Base-by-base conservation (phyloP, 352 stramenopile species). In the Blastocystis sp. region DNA sequence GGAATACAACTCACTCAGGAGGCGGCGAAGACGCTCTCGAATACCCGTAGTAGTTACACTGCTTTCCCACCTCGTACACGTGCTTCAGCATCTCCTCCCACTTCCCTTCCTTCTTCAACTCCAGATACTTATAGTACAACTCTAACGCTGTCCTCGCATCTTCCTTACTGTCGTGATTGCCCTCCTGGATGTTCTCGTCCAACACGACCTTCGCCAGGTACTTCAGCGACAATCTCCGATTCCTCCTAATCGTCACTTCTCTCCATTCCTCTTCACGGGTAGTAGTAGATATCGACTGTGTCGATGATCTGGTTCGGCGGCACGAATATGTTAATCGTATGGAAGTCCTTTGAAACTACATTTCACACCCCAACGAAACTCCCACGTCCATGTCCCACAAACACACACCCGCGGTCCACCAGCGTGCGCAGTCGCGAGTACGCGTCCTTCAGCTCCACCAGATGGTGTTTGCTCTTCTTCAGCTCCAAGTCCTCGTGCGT, bases 151-250 rank as follows among this genome's bases (percentile, higher is more conserved):
- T 94, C 39, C 91, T 93, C 0, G 94, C 94, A 92, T 97, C 95
- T 91, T 97, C 94, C 60, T 97, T 94, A 61, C 93, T 96, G 90
- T 97, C 95, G 90, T 97, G 95, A 39, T 94, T 94, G 89, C 96
- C 93, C 88, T 94, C 92, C 91, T 97, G 94, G 90, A 97, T 96
- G 82, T 96, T 93, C 61, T 93, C 90, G 21, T 93, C 92, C n/a
- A 97, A 91, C 24, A 97, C 91, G 76, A 95, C 95, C 80, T 95
- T 95, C 10, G 92, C 92, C 26, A 97, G 91, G 91, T 96, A 97
- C 33, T 94, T 91, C 12, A 97, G 91, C 4, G 93, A 95, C 39
- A 97, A 94, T 90, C 95, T 96, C 39, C 95, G 92, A 90, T 94
- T 92, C 62, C 93, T 93, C n/a, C 66, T 89, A 79, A 19, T 26